Base-by-base conservation (phyloP, 2,329 filamentous ascomycete genomes). In the Colletotrichum kahawae region DNA sequence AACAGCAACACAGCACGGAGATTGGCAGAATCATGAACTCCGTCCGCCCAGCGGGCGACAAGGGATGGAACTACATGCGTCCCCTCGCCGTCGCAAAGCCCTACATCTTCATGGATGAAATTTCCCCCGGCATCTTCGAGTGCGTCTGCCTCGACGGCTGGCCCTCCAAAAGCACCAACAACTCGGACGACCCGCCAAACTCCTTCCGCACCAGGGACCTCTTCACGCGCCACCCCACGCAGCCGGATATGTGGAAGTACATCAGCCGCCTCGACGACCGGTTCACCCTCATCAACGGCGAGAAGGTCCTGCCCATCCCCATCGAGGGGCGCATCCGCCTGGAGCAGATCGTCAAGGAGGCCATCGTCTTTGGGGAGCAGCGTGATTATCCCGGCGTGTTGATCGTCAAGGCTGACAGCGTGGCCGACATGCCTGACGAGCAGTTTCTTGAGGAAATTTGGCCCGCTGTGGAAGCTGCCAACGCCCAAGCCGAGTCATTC, bases 401-500 rank as follows among this genome's bases (percentile, higher is more conserved):
- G 18, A 70, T 84, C 3, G 81, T 84, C 63, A 80, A 80, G 16
- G 79, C 80, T 5, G 36, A 76, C 5, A 78, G 79, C 1, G 79
- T 81, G 2, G 76, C 75, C 2, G 63, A 33, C 2, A 48, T 85
- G 31, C 76, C 78, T 8, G 81, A 84, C 7, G 77, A 81, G 1
- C 80, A 85, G 51, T 84, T 84, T 29, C 62, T 88, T 8, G 74
- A 82, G 14, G 66, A 77, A 13, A 79, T 88, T 4, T 60, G 66
- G 66, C 56, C 54, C 2, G 66, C 66, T 12, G 34, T 69, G 5
- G 56, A 60, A 24, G 66, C 66, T 21, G 85, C 85, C 29, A 88
- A 88, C 71, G 71, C 73, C 3, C 79, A 81, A 4, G 82, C 85
- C 4, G 86, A 88, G 57, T 81, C 82, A n/a, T 86, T 86, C 72